Percentiles rank a stretch among this genome's conserved stretches.
These are phyloP conservation scores for Peribolospora baueri DNA, from an alignment of 768 basidiomycete genomes.

Conservation along the genomic window DNA sequence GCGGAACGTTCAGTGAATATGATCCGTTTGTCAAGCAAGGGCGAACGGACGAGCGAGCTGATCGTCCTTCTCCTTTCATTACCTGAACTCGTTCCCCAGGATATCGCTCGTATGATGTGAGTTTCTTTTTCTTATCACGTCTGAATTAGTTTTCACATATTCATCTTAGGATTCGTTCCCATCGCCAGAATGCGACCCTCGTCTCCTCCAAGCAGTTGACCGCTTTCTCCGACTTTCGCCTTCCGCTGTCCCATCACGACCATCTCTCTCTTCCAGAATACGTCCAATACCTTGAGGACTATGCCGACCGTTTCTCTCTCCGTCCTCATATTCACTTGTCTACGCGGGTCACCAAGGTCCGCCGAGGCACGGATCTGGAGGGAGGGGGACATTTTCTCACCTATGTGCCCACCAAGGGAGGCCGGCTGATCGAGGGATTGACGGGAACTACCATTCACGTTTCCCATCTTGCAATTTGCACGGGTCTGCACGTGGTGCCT, in stretches of 20 bases:
- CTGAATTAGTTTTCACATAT: neutral
- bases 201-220: conserved; percentile 39
- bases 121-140: neutral
- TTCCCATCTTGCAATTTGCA: conserved; percentile 28
- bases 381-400: too few species aligned
- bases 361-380: too few species aligned
- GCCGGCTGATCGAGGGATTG: too few species aligned
- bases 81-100: neutral
- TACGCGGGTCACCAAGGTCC: too few species aligned
- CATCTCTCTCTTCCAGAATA: conserved; percentile 30
- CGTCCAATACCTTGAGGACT: conserved; percentile 29
- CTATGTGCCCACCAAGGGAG: too few species aligned
- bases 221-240: conserved; percentile 35
- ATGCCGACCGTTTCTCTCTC: conserved; percentile 14
- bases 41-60: too few species aligned
- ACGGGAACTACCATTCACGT: conserved; percentile 17
- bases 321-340: neutral
- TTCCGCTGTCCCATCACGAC: conserved; percentile 27
- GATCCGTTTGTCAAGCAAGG: neutral
- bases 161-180: too few species aligned
- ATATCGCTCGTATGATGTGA: neutral
- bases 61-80: too few species aligned
- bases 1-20: conserved; percentile 26
- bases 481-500: conserved; percentile 34
- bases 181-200: conserved; percentile 25